Base-by-base conservation (phyloP, 2,329 filamentous ascomycete species). In the Byssochlamys sp. region DNA sequence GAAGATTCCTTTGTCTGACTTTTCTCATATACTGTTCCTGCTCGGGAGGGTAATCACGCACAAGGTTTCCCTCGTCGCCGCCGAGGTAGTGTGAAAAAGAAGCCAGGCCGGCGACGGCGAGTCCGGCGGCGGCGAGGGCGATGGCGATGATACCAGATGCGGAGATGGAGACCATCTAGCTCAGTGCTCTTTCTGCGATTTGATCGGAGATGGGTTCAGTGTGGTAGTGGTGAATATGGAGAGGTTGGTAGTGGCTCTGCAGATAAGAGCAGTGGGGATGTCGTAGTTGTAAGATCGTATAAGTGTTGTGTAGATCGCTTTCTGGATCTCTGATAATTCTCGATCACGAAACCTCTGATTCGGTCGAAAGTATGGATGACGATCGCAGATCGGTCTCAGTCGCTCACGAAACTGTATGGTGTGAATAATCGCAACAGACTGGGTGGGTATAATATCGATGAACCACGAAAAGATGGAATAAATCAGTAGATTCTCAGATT, bases 131-230 rank as follows among this genome's bases (percentile, higher is more conserved):
- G 48, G 12, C 51, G 19, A 60, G 54, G 54, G 57, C 57, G 54
- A 60, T 60, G 48, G 56, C 57, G 48, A 60, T 60, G 54, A 60
- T 56, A 12, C 51, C 59, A 11, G 59, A 57, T 11, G 54, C 48
- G 12, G 56, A 56, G 27, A 60, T 45, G 33, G 54, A 11, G 50
- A 19, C 24, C 57, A 58, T 60, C 29, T 33, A 19, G 14, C 2
- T 31, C 10, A 6, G 7, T 31, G 6, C 19, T 19, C 19, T 19
- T 19, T 19, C 19, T 19, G 19, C 19, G 29, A 29, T 31, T 31
- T 31, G 29, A 10, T 31, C 29, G 7, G 29, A 10, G 9, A 14
- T 24, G 39, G 39, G 39, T 45, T 19, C 4, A 5, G 39, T 9
- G 39, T 1, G 39, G n/a, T n/a, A 19, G 19, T 45, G 14, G 14